phyloP scores from a whole-genome alignment of 805 yeast species.

The Torulaspora franciscae region DNA sequence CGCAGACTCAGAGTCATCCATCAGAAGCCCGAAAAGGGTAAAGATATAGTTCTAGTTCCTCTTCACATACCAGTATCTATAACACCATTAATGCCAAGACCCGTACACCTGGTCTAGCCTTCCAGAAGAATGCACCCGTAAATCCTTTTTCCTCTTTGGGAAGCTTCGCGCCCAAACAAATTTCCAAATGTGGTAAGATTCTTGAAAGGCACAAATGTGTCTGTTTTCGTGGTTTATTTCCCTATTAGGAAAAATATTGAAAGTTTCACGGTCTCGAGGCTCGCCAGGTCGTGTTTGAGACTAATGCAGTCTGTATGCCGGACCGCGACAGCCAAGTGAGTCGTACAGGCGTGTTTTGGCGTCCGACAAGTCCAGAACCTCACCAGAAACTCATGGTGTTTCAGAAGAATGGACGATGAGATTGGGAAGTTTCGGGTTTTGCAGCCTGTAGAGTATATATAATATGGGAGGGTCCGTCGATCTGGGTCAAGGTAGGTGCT shows the following conservation, averaged over 20 bases:
- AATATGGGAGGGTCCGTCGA: background rate
- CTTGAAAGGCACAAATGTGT: background rate
- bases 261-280: constrained; percentile 3
- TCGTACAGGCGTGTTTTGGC: background rate
- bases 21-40: constrained; percentile 3
- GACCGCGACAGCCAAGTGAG: background rate
- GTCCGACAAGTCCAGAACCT: constrained; percentile 1
- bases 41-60: constrained; percentile 1
- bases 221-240: constrained; percentile 1
- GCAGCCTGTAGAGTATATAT: constrained; percentile 1
- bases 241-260: background rate
- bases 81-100: background rate
- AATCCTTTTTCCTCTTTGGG: background rate
- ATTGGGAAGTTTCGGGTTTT: background rate
- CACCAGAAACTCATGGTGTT: constrained; percentile 3
- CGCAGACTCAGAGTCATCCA: constrained; percentile 1
- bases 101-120: background rate
- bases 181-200: background rate
- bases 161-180: background rate
- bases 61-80: background rate
- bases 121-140: background rate
- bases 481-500: background rate
- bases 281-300: background rate
- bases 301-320: background rate
- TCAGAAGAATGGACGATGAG: background rate